Conservation (phyloP, 2,329 filamentous ascomycete genomes). For the Calonectria leucothoes region DNA sequence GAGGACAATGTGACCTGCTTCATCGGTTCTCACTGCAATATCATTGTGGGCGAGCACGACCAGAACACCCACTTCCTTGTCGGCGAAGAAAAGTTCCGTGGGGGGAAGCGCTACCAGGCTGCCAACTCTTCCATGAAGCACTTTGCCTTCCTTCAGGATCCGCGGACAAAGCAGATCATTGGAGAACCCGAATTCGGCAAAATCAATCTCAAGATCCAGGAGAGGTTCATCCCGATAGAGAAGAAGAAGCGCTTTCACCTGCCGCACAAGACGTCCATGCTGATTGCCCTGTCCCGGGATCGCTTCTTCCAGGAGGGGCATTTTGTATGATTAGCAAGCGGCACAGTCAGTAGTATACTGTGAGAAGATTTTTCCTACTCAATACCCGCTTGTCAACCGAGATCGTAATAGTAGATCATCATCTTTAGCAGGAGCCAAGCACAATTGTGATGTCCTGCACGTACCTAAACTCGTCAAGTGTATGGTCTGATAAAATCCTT, state of each 20-base stretch:
- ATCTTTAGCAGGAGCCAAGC: too few species aligned
- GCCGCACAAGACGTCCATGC: conserved; percentile 43
- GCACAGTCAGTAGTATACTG: too few species aligned
- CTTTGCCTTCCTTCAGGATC: conserved; percentile 40
- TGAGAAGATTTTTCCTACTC: too few species aligned
- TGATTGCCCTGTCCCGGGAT: conserved; percentile 41
- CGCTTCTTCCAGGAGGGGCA: conserved; percentile 43
- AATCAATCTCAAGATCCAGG: conserved; percentile 38
- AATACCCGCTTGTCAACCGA: too few species aligned
- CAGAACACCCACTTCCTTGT: conserved; percentile 43
- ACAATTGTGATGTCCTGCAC: too few species aligned
- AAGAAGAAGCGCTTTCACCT: conserved; percentile 44
- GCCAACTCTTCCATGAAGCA: conserved; percentile 43
- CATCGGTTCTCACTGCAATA: conserved; percentile 42
- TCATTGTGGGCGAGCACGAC: conserved; percentile 41
- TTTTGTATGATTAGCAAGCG: too few species aligned
- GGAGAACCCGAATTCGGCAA: conserved; percentile 39
- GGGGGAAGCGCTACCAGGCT: conserved; percentile 42
- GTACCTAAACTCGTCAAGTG: too few species aligned
- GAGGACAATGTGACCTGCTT: conserved; percentile 45
- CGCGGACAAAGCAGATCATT: conserved; percentile 40
- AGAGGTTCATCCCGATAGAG: conserved; percentile 40
- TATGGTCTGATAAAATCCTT: too few species aligned
- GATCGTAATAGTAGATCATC: too few species aligned
- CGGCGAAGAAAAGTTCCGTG: conserved; percentile 41